phyloP scores from a whole-genome alignment of 2,329 filamentous ascomycete genomes.

The Fusarium phyllophilum region DNA sequence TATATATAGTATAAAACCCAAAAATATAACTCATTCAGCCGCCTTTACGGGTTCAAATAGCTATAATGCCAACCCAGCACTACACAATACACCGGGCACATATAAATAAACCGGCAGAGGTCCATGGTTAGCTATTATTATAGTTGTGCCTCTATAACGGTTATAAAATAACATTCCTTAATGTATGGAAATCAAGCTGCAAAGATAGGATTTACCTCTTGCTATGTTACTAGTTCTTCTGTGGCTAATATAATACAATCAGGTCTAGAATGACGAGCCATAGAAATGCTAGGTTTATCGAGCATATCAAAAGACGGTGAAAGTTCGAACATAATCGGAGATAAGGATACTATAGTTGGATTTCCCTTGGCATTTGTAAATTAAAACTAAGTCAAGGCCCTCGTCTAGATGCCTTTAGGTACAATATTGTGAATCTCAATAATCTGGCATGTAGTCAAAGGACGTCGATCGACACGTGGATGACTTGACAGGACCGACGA shows the following conservation, averaged over 20 bases:
- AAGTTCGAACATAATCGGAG: not conserved
- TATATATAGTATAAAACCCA: not conserved
- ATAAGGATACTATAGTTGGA: not conserved
- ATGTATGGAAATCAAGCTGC: not conserved
- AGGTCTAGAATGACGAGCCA: rapidly evolving
- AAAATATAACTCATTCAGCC: not conserved
- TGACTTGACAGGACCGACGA: not conserved
- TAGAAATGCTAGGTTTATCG: not conserved
- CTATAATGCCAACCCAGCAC: rapidly evolving
- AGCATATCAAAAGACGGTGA: not conserved
- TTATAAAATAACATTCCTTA: not conserved
- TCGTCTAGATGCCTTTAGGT: not conserved
- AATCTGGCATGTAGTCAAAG: not conserved
- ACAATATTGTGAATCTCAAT: not conserved
- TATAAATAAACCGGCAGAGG: not conserved
- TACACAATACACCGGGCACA: not conserved
- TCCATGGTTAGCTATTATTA: rapidly evolving
- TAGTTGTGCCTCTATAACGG: not conserved
- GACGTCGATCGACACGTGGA: no score
- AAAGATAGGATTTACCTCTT: rapidly evolving
- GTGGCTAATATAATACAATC: rapidly evolving
- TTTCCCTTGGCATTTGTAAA: no score
- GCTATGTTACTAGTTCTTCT: not conserved
- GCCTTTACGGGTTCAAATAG: not conserved
- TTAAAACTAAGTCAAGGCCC: not conserved